Evolutionary conservation across 768 basidiomycete genomes (phyloP), one percentile per base, ranked within the genome.

Genomic region (Boletales sp.): DNA sequence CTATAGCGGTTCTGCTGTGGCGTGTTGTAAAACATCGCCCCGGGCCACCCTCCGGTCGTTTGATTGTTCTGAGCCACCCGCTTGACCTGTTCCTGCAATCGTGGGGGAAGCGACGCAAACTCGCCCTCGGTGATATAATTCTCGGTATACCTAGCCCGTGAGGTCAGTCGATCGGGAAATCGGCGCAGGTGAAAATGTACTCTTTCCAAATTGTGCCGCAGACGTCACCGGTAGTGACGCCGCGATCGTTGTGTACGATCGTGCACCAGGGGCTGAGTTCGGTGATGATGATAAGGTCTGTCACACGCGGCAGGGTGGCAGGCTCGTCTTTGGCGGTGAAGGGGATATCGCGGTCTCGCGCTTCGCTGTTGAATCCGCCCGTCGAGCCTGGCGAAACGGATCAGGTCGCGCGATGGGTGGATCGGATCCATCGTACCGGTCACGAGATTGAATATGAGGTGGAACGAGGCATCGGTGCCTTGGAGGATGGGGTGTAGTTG

Each of bases 221-320:
- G n/a, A 92, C 76, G 61, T 93, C 88, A 15, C 77, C 78, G 53
- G 87, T 76, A 2, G 88, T 90, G 15, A 93, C 87, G 0, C 90
- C 90, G 0, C 71, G 68, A 14, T 83, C 80, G 60, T 85, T 90
- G 66, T 76, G 81, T 43, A 88, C 76, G 48, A 81, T 81, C 8
- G 85, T 87, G 63, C 86, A 87, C 90, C 90, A 92, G 2, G 90
- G 90, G 39, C 79, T 84, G 38, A 75, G 70, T 40, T 75, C 73
- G 12, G 79, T 79, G 56, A 85, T 79, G 50, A 86, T 70, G 47
- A 79, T 76, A 50, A 86, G 70, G 49, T 83, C 76, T 17, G 68
- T 68, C 21, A 84, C 77, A 42, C 84, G 81, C 2, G 84, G 84
- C n/a, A 86, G 71, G 4, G 84, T 84, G 29, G 84, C 84, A 6